Base-by-base conservation (phyloP, 2,329 filamentous ascomycete species). In the Curvularia sp. region DNA sequence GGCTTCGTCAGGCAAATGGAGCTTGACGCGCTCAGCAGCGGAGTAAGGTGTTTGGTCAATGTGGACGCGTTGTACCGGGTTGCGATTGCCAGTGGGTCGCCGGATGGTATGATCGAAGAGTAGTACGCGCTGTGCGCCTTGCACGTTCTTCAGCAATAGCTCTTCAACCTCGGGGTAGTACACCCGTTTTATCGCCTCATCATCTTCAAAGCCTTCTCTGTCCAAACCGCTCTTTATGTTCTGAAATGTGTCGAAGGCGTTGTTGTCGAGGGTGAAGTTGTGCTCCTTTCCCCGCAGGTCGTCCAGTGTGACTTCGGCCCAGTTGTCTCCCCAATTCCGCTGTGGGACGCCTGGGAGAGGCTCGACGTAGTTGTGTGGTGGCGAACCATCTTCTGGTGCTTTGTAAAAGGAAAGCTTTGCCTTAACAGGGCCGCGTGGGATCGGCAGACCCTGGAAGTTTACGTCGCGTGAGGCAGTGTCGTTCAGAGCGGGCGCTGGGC, bases 71-170 rank as follows among this genome's bases (percentile, higher is more conserved):
- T 82, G 85, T 0, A 96, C 92, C 1, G 93, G 92, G 1, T 80
- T 81, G 48, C 92, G 86, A n/a, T 77, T 75, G 0, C 89, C 85
- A 53, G 80, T 77, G 0, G 87, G 84, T 42, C 90, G 86, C n/a
- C 93, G 89, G 75, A 96, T 86, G 7, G 92, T 96, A 80, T 97
- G 91, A 81, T 96, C 92, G 78, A 96, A 97, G 72, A 96, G 80
- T 66, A 91, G 81, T 30, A 96, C 81, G 4, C 84, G 83, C 56
- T 85, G 83, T 26, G 86, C 84, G 53, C 89, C 90, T 0, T 89
- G 87, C 15, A 96, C 82, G 57, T 86, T 77, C 13, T 86, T 79
- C 2, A 93, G 79, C 0, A 97, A 80, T 26, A 96, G 80, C 49
- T 83, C 75, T 78, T 93, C 89, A 8, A 96, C 86, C 74, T 97